Evolutionary conservation across 2,329 filamentous ascomycete species (phyloP).

Genomic region (Diaporthe longicolla): DNA sequence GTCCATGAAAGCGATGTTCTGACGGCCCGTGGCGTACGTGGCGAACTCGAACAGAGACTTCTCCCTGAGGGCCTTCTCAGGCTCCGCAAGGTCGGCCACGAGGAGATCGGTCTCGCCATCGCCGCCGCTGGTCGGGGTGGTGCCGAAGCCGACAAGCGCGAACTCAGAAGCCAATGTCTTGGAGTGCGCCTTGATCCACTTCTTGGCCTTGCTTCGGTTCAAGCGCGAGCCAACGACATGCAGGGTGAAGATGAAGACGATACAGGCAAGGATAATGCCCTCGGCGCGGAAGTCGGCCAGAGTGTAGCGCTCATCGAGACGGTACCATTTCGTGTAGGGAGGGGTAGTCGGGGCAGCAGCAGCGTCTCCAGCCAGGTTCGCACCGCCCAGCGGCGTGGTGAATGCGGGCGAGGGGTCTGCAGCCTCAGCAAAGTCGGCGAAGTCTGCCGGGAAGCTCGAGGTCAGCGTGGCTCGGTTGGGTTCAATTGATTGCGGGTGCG

Average conservation of each 20-base stretch:
- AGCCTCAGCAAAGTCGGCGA: constrained; percentile 91
- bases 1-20: constrained; percentile 93
- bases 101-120: constrained; percentile 62
- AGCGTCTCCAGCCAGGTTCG: constrained; percentile 60
- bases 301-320: constrained; percentile 90
- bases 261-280: constrained; percentile 82
- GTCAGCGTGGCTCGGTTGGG: constrained; percentile 46
- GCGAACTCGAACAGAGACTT: constrained; percentile 89
- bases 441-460: constrained; percentile 71
- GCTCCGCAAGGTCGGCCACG: constrained; percentile 68
- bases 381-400: constrained; percentile 61
- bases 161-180: constrained; percentile 84
- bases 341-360: constrained; percentile 62
- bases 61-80: constrained; percentile 77
- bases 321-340: constrained; percentile 96
- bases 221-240: constrained; percentile 85
- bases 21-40: constrained; percentile 89
- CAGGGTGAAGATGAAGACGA: constrained; percentile 80
- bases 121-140: constrained; percentile 63
- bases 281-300: constrained; percentile 90
- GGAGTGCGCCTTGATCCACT: constrained; percentile 84
- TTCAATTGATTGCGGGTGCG: constrained; percentile 43
- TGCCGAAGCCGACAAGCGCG: constrained; percentile 85
- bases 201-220: constrained; percentile 84
- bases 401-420: constrained; percentile 74